These are phyloP conservation scores for Neostapfia colusana DNA, from an alignment of 176 grass and related monocot species.

Conservation along the genomic window DNA sequence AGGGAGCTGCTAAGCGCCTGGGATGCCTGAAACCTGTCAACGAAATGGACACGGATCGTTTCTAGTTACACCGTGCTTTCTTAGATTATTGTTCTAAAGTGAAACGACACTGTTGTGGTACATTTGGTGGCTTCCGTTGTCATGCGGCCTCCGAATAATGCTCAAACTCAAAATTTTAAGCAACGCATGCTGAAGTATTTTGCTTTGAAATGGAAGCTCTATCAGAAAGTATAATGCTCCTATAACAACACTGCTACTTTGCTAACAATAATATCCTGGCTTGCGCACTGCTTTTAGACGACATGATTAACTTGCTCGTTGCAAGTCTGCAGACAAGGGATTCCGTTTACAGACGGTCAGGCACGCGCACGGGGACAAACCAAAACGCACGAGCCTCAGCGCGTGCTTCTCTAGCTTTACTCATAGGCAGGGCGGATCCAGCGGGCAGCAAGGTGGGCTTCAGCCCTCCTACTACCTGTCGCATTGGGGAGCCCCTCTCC, in stretches of 20 bases:
- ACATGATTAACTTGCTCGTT: constrained; percentile 28
- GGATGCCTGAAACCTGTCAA: not conserved
- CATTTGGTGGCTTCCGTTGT: not conserved
- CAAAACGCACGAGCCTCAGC: constrained; percentile 39
- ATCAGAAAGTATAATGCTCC: too few species aligned
- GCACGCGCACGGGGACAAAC: constrained; percentile 35
- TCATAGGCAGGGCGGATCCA: too few species aligned
- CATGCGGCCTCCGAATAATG: not conserved
- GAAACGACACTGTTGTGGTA: not conserved
- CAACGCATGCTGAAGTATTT: not conserved
- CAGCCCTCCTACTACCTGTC: too few species aligned
- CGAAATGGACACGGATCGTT: not conserved
- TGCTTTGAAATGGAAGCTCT: not conserved
- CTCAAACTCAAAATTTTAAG: not conserved
- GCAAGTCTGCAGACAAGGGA: constrained; percentile 1
- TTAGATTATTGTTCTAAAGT: not conserved
- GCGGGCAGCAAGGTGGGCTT: too few species aligned
- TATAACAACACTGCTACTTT: too few species aligned
- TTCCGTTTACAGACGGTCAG: constrained; percentile 4
- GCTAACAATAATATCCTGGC: not conserved
- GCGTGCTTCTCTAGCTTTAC: constrained; percentile 37
- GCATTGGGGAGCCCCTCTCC: too few species aligned
- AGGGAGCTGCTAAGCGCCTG: too few species aligned
- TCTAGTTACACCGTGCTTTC: not conserved
- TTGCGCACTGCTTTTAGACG: constrained; percentile 16